Evolutionary conservation across 2,329 filamentous ascomycete genomes (phyloP).

Genomic region (Penicillium sp.): DNA sequence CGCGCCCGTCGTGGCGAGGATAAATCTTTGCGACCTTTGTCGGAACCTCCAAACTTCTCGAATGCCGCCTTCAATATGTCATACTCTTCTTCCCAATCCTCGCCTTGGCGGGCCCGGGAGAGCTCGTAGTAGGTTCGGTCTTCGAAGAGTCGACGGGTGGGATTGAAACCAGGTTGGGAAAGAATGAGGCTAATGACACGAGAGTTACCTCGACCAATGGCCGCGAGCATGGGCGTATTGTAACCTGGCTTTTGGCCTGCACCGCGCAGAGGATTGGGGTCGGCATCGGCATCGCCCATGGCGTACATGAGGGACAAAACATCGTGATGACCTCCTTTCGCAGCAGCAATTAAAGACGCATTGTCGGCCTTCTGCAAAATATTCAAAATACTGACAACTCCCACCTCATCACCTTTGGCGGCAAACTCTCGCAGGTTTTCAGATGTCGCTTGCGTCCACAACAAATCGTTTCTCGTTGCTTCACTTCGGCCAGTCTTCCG

Average conservation of each 20-base stretch:
- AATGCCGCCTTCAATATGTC: constrained; percentile 73
- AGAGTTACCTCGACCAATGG: constrained; percentile 85
- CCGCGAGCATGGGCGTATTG: constrained; percentile 90
- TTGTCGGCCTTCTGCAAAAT: constrained; percentile 68
- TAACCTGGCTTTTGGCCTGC: constrained; percentile 65
- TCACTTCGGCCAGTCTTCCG: constrained; percentile 55
- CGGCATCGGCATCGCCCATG: constrained; percentile 67
- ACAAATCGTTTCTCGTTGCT: constrained; percentile 53
- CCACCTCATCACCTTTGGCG: constrained; percentile 54
- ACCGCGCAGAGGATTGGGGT: constrained; percentile 67
- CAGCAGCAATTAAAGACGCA: constrained; percentile 86
- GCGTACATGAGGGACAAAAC: constrained; percentile 79
- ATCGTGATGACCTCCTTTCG: constrained; percentile 86
- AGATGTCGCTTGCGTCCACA: constrained; percentile 56
- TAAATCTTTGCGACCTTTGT: constrained; percentile 37
- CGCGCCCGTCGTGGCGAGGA: constrained; percentile 45
- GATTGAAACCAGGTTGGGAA: constrained; percentile 78
- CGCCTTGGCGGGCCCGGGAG: constrained; percentile 78
- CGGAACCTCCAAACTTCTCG: constrained; percentile 41
- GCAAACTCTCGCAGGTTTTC: constrained; percentile 55
- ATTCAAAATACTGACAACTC: constrained; percentile 55
- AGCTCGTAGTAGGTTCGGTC: constrained; percentile 87
- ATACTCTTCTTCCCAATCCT: constrained; percentile 88
- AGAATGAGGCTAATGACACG: constrained; percentile 82
- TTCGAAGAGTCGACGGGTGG: constrained; percentile 71